Base-by-base conservation (phyloP, 495 filamentous ascomycete species). In the Talaromyces thailandensis region DNA sequence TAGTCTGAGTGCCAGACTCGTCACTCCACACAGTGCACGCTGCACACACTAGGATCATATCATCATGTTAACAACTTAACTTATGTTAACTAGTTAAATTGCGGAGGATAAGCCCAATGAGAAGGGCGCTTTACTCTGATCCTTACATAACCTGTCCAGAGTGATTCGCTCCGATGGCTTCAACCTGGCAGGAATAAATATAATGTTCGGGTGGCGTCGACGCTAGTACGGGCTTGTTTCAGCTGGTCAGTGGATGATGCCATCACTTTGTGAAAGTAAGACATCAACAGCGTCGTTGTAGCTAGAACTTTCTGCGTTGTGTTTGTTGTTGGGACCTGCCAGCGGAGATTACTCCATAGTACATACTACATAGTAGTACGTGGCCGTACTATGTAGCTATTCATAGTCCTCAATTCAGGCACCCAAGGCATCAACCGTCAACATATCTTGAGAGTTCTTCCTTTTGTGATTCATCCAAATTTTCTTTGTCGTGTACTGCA, bases 201-300 rank as follows among this genome's bases (percentile, higher is more conserved):
- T n/a, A 25, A 55, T 55, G 26, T 55, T 55, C 51, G 51, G 55
- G 55, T 57, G 55, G 55, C 55, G 55, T 35, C 55, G 16, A 23
- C 55, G 28, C 55, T 57, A 57, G 55, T 25, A 31, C 18, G 12
- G 28, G 14, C 55, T 23, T 57, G 55, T 57, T 57, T 57, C 55
- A 57, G 26, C 28, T 55, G 51, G 23, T 55, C 51, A 26, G 12
- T 55, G 51, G 51, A 55, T 55, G 51, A 55, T 55, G 51, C 51
- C 51, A 55, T 55, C 14, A 12, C 24, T 28, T 12, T 25, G 6
- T 53, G 26, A 25, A 4, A 25, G n/a, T 55, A 55, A 55, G 43
- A 48, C 43, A 48, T 18, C 35, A 48, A 48, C 43, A 21, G 37
- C 11, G 4, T 6, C n/a, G n/a, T 48, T 48, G 43, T 48, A 21